phyloP scores from a whole-genome alignment of 768 basidiomycete genomes.

The Steccherinum ochraceum region DNA sequence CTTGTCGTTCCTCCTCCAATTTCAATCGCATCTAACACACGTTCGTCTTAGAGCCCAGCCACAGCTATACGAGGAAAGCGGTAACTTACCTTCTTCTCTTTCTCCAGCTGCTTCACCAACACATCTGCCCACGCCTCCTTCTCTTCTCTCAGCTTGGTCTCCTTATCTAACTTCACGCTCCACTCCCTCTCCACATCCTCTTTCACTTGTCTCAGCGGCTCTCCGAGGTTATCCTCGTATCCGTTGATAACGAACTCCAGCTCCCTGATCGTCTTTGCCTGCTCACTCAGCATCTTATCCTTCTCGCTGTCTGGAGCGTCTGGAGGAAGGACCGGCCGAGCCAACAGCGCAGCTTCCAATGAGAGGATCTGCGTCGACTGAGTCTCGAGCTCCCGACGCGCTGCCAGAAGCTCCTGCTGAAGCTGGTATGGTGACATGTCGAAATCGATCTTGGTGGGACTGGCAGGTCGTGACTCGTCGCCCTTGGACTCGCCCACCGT shows the following conservation, averaged over 20 bases:
- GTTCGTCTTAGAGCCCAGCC: neutral
- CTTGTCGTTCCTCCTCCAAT: slow-evolving; percentile 73
- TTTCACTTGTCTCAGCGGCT: slow-evolving; percentile 56
- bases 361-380: slow-evolving; percentile 82
- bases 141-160: slow-evolving; percentile 56
- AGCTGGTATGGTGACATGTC: slow-evolving; percentile 86
- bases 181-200: slow-evolving; percentile 77
- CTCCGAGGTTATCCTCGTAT: slow-evolving; percentile 69
- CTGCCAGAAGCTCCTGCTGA: slow-evolving; percentile 81
- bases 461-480: slow-evolving; percentile 69
- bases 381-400: slow-evolving; percentile 70
- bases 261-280: slow-evolving; percentile 70
- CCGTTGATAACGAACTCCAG: slow-evolving; percentile 67
- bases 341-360: slow-evolving; percentile 68
- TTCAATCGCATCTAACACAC: slow-evolving; percentile 43
- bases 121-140: slow-evolving; percentile 71
- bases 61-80: neutral
- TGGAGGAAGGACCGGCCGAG: slow-evolving; percentile 60
- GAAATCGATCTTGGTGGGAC: slow-evolving; percentile 86
- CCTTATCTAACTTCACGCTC: slow-evolving; percentile 51
- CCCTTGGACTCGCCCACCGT: slow-evolving; percentile 66
- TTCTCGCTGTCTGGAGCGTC: slow-evolving; percentile 69
- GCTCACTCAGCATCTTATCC: slow-evolving; percentile 66
- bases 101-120: slow-evolving; percentile 68
- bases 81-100: slow-evolving; percentile 59